Evolutionary conservation across 805 yeast species (phyloP), one percentile per base, ranked within the genome.

Genomic region (Candida morakotiae): DNA sequence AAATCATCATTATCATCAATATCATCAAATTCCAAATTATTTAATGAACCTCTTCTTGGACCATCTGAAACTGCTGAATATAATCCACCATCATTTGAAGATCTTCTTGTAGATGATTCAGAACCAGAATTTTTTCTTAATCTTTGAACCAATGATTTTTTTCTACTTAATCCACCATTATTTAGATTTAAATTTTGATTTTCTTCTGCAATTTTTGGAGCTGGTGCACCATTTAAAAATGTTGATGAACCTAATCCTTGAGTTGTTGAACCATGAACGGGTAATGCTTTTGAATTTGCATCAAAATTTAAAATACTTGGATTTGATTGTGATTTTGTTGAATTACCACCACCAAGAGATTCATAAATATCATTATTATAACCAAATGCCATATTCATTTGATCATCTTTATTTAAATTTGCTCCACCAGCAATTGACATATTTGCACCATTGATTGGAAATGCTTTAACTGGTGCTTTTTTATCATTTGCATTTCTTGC

Each of bases 161-260:
- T 87, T 58, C 97, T 77, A 22, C 80, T 77, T 43, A 89, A 61
- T 1, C 80, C 81, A 14, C 71, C 60, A 20, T 46, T 51, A 32
- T 40, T 42, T n/a, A 49, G 32, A 19, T 42, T 45, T 30, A 51
- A 45, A 35, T 58, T 51, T 11, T 55, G 56, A 15, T 64, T 65
- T 10, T 52, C 53, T n/a, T 34, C 31, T 4, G 39, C 47, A 11
- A 49, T 62, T 58, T 38, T 82, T 61, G 74, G 71, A 4, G 97
- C 98, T 10, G 98, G 98, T 0, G 97, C 93, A 24, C 98, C 98
- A 58, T 93, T 96, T 43, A 91, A 57, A 56, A 91, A 91, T 0
- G 98, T 91, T 2, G 96, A 75, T 1, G 91, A 77, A 2, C 98
- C 98, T 29, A 93, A 71, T 1, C 98, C 98, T 36, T 83, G 71